Base-by-base conservation (phyloP, 495 filamentous ascomycete species). In the Tuber magnatum region DNA sequence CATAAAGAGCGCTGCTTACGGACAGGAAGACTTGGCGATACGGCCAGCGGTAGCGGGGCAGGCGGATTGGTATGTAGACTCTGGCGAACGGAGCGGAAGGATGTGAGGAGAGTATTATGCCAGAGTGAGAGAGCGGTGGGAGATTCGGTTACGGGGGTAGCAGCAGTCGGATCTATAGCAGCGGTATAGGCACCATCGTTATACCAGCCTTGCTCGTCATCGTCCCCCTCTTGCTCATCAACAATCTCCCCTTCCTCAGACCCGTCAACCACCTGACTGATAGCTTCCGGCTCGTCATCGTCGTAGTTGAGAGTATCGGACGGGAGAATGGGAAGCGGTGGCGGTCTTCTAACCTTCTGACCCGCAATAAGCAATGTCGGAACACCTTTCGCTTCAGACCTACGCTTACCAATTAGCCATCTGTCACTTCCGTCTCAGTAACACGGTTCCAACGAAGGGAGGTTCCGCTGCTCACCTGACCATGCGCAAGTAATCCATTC, bases 401-500 rank as follows among this genome's bases (percentile, higher is more conserved):
- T 94, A 84, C 80, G 80, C 80, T 83, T 84, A 83, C 85, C 83
- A 84, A 85, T 86, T 73, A 84, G 81, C 80, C 78, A 77, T 74
- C 78, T 69, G 71, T 75, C 42, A 41, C 41, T n/a, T 18, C 38
- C 42, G 61, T 18, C 75, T 32, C 73, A 76, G 83, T 78, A 81
- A 79, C 78, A 76, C 46, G 81, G 72, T 65, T 69, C 44, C 68
- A 48, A 76, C 46, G 12, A 74, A 51, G 41, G 69, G 39, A 72
- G 69, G 69, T 40, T 68, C 73, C 73, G 78, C 80, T 76, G 75
- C 91, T 87, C 86, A 96, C 93, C 92, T 88, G 71, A 97, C 93
- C 85, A 92, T 90, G 82, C 87, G 88, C 38, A 97, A 84, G 84
- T 97, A 97, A 72, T 89, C 88, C 41, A 95, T 71, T 6, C 91